Evolutionary conservation across 106 monocot genomes (phyloP), one percentile per base, ranked within the genome.

Genomic region (Apostasia ramifera): DNA sequence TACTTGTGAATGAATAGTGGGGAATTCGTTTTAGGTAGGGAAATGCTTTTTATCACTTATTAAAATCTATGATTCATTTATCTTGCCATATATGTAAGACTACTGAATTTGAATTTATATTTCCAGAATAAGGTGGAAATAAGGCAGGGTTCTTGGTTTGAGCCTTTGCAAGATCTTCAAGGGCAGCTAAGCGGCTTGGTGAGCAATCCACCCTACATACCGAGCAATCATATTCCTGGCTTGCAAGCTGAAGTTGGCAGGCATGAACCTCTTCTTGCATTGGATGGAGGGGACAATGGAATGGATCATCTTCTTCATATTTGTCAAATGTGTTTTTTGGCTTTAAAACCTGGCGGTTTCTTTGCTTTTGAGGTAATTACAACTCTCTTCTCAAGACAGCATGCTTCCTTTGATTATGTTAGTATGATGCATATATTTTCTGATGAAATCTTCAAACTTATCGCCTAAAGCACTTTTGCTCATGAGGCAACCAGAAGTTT

Each of bases 131-230:
- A 84, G 71, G 78, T 95, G 63, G 91, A 89, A 72, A 75, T 95
- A 72, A 88, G 88, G 61, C 82, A 81, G 26, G 95, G 95, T 5
- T 79, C 88, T 13, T 95, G 95, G 95, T 95, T 95, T 81, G 81
- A 95, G 54, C 88, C 91, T 14, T 65, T 95, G 42, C 15, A 78
- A 61, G 91, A 92, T 82, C 69, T 92, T 9, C 72, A 78, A 69
- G 95, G 95, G 40, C 84, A 82, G 44, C 80, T 95, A 41, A 59
- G 68, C 15, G 95, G 95, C 6, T 47, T 95, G 57, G 82, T 95
- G 5, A 91, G 95, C 70, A 95, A 95, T 60, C 95, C 95, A 63
- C 95, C 95, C 8, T 95, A 95, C 47, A 95, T 95, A 76, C 95
- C 95, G 39, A 95, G 82, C 60, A 44, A 76, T 66, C 53, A 95